Evolutionary conservation across 2,329 filamentous ascomycete genomes (phyloP), one percentile per base, ranked within the genome.

Genomic region (Exophiala sp.): DNA sequence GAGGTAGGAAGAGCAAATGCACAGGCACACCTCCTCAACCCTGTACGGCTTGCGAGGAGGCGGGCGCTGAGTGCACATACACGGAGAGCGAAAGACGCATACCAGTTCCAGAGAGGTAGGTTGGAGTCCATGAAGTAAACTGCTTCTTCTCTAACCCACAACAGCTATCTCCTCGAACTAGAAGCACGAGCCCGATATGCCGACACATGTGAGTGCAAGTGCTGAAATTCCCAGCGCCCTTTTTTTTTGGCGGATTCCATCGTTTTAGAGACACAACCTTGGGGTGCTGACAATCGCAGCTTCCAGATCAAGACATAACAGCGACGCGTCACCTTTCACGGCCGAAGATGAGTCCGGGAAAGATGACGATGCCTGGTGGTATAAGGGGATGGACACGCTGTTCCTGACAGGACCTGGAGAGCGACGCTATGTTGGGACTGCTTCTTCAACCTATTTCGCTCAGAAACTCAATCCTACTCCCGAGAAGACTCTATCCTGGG

Each of bases 281-380:
- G 23, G 13, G 13, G 11, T 41, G 18, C 39, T 52, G 27, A 46
- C 45, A 38, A 22, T n/a, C n/a, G 13, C 19, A 30, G 43, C 16
- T 16, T 35, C 30, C 7, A 52, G 18, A 19, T 48, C 53, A 34
- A 53, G 24, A 23, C 40, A 50, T 10, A 49, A 30, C 21, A 53
- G 34, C 27, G 24, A 29, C 21, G 14, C 32, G 8, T 52, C 53
- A 4, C 61, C 57, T 16, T 58, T 50, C 3, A 56, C 43, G 16
- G 52, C 55, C 8, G 58, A 59, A 32, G 50, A 56, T 10, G 63
- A 65, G 21, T 32, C 52, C 2, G 51, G 59, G 3, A 43, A 50
- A n/a, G 64, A 66, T 30, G 60, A 65, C 23, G 66, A 68, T 48
- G 66, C 68, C 48, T 69, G 66, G 66, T 69, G 66, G 66, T 68